Conservation (phyloP, 805 yeast genomes). For the Pichia rugopelliculosa region DNA sequence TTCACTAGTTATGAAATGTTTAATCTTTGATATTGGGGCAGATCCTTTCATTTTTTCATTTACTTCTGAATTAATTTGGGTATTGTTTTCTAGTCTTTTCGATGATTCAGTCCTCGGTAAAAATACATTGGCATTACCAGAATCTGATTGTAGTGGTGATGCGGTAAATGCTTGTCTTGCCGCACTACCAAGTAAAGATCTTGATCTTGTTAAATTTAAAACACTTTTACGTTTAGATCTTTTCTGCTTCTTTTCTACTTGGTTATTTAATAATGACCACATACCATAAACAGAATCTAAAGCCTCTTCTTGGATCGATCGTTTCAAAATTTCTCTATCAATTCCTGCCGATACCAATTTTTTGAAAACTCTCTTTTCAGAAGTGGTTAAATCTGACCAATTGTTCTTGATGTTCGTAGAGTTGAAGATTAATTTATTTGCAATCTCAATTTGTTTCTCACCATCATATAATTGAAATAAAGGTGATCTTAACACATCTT, state of each 20-base stretch:
- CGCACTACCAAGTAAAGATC: constrained; percentile 18
- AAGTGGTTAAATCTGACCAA: constrained; percentile 31
- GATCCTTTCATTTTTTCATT: neutral
- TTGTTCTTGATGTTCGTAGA: constrained; percentile 19
- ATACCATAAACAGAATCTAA: constrained; percentile 70
- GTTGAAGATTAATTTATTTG: constrained; percentile 31
- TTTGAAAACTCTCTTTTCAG: constrained; percentile 57
- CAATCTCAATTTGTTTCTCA: constrained; percentile 31
- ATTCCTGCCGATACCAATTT: constrained; percentile 54
- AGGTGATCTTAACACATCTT: constrained; percentile 44
- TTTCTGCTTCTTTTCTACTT: constrained; percentile 39
- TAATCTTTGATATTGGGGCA: neutral
- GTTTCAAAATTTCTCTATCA: constrained; percentile 51
- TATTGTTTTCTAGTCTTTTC: neutral
- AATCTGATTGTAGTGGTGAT: constrained; percentile 3
- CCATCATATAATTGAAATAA: constrained; percentile 42
- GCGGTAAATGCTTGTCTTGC: constrained; percentile 16
- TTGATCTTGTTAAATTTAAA: constrained; percentile 21
- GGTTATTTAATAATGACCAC: constrained; percentile 61
- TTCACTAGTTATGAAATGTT: neutral
- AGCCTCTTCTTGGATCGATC: constrained; percentile 48
- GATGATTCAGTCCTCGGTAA: neutral
- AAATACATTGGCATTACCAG: neutral
- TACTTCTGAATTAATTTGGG: neutral
- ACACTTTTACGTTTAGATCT: constrained; percentile 25